Evolutionary conservation across 805 yeast species (phyloP), one percentile per base, ranked within the genome.

Genomic region (Monosporozyma aquatica): DNA sequence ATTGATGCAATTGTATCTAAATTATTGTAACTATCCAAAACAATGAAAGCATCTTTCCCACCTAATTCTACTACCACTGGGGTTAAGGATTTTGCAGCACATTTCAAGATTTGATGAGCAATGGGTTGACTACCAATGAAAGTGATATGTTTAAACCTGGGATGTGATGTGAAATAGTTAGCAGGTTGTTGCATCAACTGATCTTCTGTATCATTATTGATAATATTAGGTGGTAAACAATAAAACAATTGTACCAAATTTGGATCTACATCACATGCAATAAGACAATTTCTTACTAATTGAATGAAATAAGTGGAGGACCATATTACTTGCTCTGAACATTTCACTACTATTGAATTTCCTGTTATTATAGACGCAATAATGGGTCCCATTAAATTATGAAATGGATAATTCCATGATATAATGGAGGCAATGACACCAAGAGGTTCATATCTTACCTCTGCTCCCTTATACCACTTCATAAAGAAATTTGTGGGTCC

Each of bases 341-440:
- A 90, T 61, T 92, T 92, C 42, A 92, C 78, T 8, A 92, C 81
- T 36, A 87, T 80, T 6, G 89, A 87, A 56, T 92, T 90, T 4
- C 98, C 99, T 5, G 95, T 78, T 58, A 89, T 86, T 21, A 92
- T 62, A 1, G 90, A 76, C 2, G 97, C 94, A 43, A 89, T 78
- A 2, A 92, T 71, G 1, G 98, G 98, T 3, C 97, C 97, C 71
- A 92, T 65, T 40, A 89, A 67, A 62, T 92, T 92, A 61, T 92
- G 98, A 62, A 92, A 80, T 0, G 99, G 98, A 60, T 92, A 92
- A 58, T 92, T 92, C 99, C 99, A 92, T 3, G 95, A 85, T 1
- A 92, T 86, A 46, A 92, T 69, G 0, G 97, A 95, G 6, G 94
- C 75, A 21, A 90, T 90, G 10, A 83, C 86, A 11, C 81, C 83